Percentiles rank a stretch among this genome's conserved stretches.
Evolutionary conservation across 352 stramenopile genomes (phyloP).

Genomic region (Phytophthora pinifolia): DNA sequence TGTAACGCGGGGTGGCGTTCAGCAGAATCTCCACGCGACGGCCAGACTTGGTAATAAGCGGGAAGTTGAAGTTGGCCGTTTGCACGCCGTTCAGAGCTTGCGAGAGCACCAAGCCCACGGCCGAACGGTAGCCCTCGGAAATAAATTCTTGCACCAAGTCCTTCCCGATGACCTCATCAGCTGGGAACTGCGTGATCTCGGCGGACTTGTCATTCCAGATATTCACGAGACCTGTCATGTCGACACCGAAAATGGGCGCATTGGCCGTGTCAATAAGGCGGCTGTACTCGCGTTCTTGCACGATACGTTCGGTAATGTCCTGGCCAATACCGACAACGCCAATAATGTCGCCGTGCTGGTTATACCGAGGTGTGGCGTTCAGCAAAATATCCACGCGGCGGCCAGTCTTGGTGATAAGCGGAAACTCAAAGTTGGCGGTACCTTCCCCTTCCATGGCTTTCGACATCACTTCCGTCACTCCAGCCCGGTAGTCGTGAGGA

Average conservation of each 20-base stretch:
- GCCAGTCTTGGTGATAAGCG: constrained; percentile 81
- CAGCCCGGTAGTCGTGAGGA: constrained; percentile 58
- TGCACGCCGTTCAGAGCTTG: constrained; percentile 71
- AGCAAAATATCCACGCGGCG: constrained; percentile 79
- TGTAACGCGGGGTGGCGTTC: constrained; percentile 76
- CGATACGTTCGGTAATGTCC: constrained; percentile 80
- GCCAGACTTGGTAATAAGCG: constrained; percentile 74
- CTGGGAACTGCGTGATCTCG: constrained; percentile 87
- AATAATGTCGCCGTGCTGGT: constrained; percentile 79
- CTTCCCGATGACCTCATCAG: constrained; percentile 88
- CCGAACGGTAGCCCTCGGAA: constrained; percentile 63
- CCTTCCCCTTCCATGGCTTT: constrained; percentile 63
- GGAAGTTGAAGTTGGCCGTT: constrained; percentile 85
- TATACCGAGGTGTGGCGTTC: constrained; percentile 81
- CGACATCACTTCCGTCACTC: constrained; percentile 61
- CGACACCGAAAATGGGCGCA: constrained; percentile 86
- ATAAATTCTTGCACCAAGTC: constrained; percentile 91
- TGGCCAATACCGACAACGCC: constrained; percentile 83
- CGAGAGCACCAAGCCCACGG: constrained; percentile 64
- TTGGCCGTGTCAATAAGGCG: constrained; percentile 89
- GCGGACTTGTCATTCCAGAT: constrained; percentile 92
- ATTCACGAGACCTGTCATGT: constrained; percentile 74
- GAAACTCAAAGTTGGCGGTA: constrained; percentile 88
- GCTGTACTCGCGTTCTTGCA: constrained; percentile 88
- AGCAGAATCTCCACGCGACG: constrained; percentile 77